phyloP scores from a whole-genome alignment of 495 filamentous ascomycete species.

The Rusavskia elegans region DNA sequence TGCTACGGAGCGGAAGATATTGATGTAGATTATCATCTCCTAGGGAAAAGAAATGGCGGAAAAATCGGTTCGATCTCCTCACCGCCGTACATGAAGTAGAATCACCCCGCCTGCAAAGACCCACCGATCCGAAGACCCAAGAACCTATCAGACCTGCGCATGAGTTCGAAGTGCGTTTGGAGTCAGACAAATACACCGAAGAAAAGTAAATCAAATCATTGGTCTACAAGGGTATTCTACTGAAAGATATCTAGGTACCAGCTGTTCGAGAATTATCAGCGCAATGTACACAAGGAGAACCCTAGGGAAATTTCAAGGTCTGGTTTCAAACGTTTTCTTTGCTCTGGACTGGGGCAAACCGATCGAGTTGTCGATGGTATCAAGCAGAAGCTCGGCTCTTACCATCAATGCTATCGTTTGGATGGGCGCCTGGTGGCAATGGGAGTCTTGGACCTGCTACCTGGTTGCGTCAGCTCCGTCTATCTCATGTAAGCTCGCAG shows the following conservation, averaged over 20 bases:
- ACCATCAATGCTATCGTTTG: constrained; percentile 86
- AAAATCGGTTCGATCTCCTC: constrained; percentile 58
- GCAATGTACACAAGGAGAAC: constrained; percentile 59
- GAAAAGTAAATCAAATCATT: constrained; percentile 49
- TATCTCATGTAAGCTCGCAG: constrained; percentile 56
- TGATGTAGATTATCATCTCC: background rate
- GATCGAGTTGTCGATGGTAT: constrained; percentile 25
- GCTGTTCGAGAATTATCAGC: constrained; percentile 79
- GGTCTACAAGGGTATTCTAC: background rate
- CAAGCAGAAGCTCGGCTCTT: constrained; percentile 62
- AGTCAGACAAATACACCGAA: constrained; percentile 63
- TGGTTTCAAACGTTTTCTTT: constrained; percentile 75
- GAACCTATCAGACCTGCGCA: constrained; percentile 56
- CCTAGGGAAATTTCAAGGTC: constrained; percentile 44
- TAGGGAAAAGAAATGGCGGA: constrained; percentile 57
- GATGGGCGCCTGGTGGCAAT: constrained; percentile 81
- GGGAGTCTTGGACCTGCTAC: constrained; percentile 76
- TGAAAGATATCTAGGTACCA: constrained; percentile 26
- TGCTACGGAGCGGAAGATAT: background rate
- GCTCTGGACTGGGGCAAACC: constrained; percentile 55
- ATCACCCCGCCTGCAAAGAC: constrained; percentile 37
- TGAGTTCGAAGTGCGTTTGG: constrained; percentile 62
- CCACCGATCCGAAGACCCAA: constrained; percentile 35
- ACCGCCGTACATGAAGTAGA: constrained; percentile 58
- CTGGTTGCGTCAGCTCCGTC: constrained; percentile 76